Conservation (phyloP, 2,329 filamentous ascomycete species). For the Plectosphaerella plurivora region DNA sequence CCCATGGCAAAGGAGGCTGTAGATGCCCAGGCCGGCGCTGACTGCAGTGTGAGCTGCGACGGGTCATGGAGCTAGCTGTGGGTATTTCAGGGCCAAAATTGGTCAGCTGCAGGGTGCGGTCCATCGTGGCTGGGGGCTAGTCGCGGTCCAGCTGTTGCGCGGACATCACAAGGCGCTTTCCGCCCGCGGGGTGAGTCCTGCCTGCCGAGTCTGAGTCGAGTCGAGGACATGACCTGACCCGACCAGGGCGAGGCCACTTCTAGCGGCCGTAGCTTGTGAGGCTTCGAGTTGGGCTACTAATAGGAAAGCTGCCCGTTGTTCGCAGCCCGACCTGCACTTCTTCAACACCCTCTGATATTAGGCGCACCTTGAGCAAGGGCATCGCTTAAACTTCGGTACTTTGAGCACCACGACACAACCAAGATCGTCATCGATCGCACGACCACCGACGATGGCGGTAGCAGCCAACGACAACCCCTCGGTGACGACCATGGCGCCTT, state of each 20-base stretch:
- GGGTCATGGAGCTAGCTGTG: not conserved
- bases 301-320: not conserved
- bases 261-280: no score
- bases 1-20: no score
- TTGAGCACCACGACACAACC: conserved; percentile 8
- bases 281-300: no score
- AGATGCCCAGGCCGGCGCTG: no score
- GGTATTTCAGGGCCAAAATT: not conserved
- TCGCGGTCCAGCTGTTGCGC: not conserved
- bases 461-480: not conserved
- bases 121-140: not conserved
- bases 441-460: not conserved
- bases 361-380: not conserved
- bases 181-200: not conserved
- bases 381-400: not conserved
- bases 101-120: not conserved
- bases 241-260: no score
- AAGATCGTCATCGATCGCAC: conserved; percentile 1
- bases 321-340: not conserved
- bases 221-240: not conserved
- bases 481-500: conserved; percentile 27
- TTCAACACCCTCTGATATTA: not conserved
- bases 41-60: no score
- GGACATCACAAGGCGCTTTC: not conserved
- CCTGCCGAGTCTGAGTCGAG: not conserved